Percentiles rank a stretch among this genome's conserved stretches.
phyloP scores from a whole-genome alignment of 352 stramenopile species.

The Peronospora destructor region DNA sequence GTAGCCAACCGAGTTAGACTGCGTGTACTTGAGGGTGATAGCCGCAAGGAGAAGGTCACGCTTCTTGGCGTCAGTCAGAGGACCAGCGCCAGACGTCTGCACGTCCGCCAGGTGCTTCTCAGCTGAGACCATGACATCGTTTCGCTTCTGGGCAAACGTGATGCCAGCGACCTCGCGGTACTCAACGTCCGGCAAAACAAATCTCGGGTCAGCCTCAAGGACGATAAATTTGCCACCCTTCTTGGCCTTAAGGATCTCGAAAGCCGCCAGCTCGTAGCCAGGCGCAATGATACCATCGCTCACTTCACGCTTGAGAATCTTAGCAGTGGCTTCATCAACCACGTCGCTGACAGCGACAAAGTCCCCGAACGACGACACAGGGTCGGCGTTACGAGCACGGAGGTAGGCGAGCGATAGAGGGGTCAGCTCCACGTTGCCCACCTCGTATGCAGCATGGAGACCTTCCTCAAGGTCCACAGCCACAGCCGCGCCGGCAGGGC shows the following conservation, averaged over 20 bases:
- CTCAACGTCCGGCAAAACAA: slow-evolving; percentile 90
- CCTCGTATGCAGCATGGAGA: slow-evolving; percentile 93
- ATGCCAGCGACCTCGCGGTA: slow-evolving; percentile 98
- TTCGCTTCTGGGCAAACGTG: slow-evolving; percentile 97
- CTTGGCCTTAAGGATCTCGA: slow-evolving; percentile 97
- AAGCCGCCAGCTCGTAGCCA: slow-evolving; percentile 94
- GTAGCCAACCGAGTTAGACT: slow-evolving; percentile 99
- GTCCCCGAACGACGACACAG: slow-evolving; percentile 98
- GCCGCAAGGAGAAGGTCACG: slow-evolving; percentile 97
- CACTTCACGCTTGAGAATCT: slow-evolving; percentile 98
- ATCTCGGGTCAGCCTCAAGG: slow-evolving; percentile 91
- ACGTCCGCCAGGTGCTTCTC: slow-evolving; percentile 89
- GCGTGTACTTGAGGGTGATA: slow-evolving; percentile 99
- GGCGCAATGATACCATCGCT: slow-evolving; percentile 99
- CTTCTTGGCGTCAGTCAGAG: slow-evolving; percentile 88
- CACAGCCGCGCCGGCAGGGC: slow-evolving; percentile 93
- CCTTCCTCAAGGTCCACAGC: slow-evolving; percentile 92
- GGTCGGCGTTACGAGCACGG: slow-evolving; percentile 96
- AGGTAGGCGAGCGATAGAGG: slow-evolving; percentile 96
- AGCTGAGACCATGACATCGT: slow-evolving; percentile 93
- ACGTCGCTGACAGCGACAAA: slow-evolving; percentile 97
- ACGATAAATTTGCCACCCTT: slow-evolving; percentile 99
- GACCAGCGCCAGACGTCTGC: slow-evolving; percentile 83
- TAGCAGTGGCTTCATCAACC: slow-evolving; percentile 96
- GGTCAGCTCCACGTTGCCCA: slow-evolving; percentile 87